These are phyloP conservation scores for Yarrowia sp. DNA, from an alignment of 805 yeast species.

Conservation along the genomic window DNA sequence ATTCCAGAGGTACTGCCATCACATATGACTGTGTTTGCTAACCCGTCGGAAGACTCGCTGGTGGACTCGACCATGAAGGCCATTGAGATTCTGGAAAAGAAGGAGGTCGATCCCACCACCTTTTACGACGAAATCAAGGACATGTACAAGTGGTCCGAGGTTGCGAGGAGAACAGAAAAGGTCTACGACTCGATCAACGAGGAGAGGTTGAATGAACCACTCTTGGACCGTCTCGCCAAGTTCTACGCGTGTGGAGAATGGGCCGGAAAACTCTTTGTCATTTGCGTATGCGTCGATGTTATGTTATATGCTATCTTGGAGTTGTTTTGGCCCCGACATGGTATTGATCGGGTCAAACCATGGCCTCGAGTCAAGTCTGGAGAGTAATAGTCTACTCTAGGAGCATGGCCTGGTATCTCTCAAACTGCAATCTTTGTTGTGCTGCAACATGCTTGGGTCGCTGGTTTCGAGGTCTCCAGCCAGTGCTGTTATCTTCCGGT, in stretches of 20 bases:
- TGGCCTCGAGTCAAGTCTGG: constrained; percentile 51
- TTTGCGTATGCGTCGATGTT: constrained; percentile 79
- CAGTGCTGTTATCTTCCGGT: background rate
- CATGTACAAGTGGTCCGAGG: constrained; percentile 91
- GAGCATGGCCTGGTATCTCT: background rate
- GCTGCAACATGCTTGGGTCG: background rate
- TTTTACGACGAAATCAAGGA: constrained; percentile 74
- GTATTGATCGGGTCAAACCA: constrained; percentile 71
- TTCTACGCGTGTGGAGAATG: constrained; percentile 64
- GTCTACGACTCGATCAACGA: constrained; percentile 62
- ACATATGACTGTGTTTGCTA: constrained; percentile 89
- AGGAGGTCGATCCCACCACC: constrained; percentile 60
- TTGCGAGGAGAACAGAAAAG: constrained; percentile 78
- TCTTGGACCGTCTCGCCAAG: constrained; percentile 57
- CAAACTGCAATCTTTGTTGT: background rate
- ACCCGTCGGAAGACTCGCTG: constrained; percentile 80
- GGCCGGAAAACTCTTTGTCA: constrained; percentile 79
- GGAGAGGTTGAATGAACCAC: constrained; percentile 45
- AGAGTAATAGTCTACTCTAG: background rate
- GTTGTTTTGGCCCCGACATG: constrained; percentile 60
- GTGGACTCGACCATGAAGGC: constrained; percentile 72
- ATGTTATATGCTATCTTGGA: constrained; percentile 62
- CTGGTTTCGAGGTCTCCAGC: constrained; percentile 14
- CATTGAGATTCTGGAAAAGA: constrained; percentile 53
- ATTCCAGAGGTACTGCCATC: constrained; percentile 93